Percentiles rank a stretch among this genome's conserved stretches.
Evolutionary conservation across 2,329 filamentous ascomycete species (phyloP).

Genomic region (Alternaria panax): DNA sequence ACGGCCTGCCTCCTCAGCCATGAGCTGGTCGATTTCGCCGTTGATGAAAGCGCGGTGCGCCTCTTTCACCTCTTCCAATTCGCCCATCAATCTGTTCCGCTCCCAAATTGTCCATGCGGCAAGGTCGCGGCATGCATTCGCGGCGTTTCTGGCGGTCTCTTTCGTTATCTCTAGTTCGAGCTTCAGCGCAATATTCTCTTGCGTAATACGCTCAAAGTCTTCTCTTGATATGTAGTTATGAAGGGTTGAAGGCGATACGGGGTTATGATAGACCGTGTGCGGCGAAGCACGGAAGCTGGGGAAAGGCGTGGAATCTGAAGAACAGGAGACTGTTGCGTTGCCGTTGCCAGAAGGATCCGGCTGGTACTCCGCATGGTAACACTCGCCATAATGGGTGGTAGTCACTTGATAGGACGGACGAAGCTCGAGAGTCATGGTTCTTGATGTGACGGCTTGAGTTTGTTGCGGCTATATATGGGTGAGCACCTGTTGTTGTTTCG

Average conservation of each 20-base stretch:
- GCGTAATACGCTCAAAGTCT: not conserved
- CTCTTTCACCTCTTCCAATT: not conserved
- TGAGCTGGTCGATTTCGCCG: not conserved
- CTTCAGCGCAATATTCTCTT: not conserved
- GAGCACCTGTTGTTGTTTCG: not conserved
- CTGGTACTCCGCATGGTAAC: not conserved
- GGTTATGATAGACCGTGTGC: not conserved
- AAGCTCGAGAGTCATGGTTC: not conserved
- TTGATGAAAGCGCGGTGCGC: not conserved
- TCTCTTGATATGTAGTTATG: not conserved
- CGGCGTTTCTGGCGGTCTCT: not conserved
- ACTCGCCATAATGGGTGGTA: not conserved
- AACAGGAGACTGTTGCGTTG: not conserved
- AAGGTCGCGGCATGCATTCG: constrained; percentile 1
- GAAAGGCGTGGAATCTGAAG: not conserved
- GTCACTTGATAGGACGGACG: not conserved
- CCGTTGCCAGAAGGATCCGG: not conserved
- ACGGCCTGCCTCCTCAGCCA: not conserved
- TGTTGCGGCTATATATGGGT: not conserved
- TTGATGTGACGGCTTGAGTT: not conserved
- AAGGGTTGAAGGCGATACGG: not conserved
- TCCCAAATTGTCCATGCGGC: constrained; percentile 7
- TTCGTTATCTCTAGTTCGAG: not conserved
- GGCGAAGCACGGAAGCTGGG: not conserved
- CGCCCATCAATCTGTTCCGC: not conserved